phyloP scores from a whole-genome alignment of 169 alveolate species.

The Eimeria acervulina region DNA sequence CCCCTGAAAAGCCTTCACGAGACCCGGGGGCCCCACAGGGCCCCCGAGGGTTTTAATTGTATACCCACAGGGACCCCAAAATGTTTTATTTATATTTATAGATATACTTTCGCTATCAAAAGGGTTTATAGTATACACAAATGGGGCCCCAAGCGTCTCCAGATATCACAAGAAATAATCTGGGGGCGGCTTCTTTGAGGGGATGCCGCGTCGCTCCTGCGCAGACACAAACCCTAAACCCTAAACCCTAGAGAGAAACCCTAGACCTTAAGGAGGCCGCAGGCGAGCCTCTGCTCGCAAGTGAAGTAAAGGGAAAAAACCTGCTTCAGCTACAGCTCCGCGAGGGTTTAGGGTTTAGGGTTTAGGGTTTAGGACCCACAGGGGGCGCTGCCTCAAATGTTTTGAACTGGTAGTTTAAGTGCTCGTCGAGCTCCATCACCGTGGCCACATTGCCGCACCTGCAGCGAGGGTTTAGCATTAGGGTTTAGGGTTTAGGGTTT shows the following conservation, averaged over 20 bases:
- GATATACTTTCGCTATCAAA: neutral
- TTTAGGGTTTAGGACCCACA: slow-evolving; percentile 43
- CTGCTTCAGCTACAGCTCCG: no score
- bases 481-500: slow-evolving; percentile 3
- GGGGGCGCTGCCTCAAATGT: slow-evolving; percentile 94
- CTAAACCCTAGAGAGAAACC: neutral
- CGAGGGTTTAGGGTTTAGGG: slow-evolving; percentile 22
- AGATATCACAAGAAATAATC: slow-evolving; percentile 89
- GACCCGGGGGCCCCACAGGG: neutral
- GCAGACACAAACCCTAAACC: slow-evolving; percentile 7
- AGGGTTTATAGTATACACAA: neutral
- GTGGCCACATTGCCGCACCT: slow-evolving; percentile 96
- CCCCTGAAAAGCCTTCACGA: neutral
- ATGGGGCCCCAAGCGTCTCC: neutral
- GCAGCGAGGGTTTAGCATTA: slow-evolving; percentile 86
- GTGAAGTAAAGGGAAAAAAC: no score
- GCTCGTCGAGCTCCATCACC: slow-evolving; percentile 95
- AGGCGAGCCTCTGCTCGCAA: no score
- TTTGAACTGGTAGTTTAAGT: slow-evolving; percentile 89
- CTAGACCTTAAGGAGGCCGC: neutral
- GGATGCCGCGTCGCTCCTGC: slow-evolving; percentile 91
- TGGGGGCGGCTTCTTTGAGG: slow-evolving; percentile 93
- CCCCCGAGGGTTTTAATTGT: neutral
- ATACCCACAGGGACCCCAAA: neutral
- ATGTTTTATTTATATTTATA: neutral